Conservation (phyloP, 352 stramenopile genomes). For the Globisporangium takayamanum region DNA sequence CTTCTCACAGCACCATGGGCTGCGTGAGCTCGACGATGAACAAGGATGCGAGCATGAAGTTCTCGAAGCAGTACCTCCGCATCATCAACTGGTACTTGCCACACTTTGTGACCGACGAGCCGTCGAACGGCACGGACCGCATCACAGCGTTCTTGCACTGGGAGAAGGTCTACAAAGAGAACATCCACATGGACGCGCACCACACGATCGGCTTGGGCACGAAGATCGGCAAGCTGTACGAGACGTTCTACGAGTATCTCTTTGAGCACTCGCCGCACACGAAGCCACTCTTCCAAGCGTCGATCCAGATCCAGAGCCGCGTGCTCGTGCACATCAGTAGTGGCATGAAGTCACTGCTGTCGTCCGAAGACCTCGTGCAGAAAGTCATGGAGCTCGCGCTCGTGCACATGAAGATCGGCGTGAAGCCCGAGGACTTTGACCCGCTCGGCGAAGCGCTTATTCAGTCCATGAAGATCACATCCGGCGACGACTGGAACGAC, state of each 20-base stretch:
- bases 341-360: slow-evolving; percentile 54
- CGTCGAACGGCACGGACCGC: slow-evolving; percentile 41
- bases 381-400: slow-evolving; percentile 53
- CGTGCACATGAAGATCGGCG: slow-evolving; percentile 59
- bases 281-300: slow-evolving; percentile 55
- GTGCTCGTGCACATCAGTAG: slow-evolving; percentile 62
- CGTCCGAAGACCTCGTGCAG: slow-evolving; percentile 44
- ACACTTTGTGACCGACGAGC: slow-evolving; percentile 47
- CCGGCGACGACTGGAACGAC: slow-evolving; percentile 37
- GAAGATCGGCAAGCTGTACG: slow-evolving; percentile 47
- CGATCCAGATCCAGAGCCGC: slow-evolving; percentile 48
- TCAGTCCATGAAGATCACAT: slow-evolving; percentile 52
- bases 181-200: slow-evolving; percentile 51
- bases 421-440: slow-evolving; percentile 62
- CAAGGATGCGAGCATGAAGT: slow-evolving; percentile 22
- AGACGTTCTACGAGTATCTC: slow-evolving; percentile 62
- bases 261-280: slow-evolving; percentile 54
- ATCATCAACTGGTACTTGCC: slow-evolving; percentile 59
- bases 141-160: slow-evolving; percentile 53
- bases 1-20: slow-evolving; percentile 21
- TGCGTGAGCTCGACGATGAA: slow-evolving; percentile 19
- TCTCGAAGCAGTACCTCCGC: slow-evolving; percentile 57
- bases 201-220: slow-evolving; percentile 34
- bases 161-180: slow-evolving; percentile 62
- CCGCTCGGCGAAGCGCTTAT: slow-evolving; percentile 50